Percentiles rank a stretch among this genome's conserved stretches.
Evolutionary conservation across 139 green algal species (phyloP).

Genomic region (Astrephomene gubernaculifera): DNA sequence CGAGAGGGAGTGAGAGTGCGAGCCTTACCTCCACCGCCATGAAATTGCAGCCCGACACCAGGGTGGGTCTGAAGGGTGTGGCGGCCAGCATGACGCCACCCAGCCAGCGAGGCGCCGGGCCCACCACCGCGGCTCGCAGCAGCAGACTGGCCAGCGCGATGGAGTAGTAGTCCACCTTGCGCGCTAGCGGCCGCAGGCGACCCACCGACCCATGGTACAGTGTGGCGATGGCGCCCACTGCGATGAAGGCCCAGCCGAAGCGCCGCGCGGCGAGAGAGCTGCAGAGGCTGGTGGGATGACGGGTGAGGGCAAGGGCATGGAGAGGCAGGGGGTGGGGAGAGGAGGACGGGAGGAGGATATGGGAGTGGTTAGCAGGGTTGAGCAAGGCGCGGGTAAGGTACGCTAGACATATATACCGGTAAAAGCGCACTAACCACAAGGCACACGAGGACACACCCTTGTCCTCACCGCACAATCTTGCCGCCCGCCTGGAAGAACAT

Average conservation of each 20-base stretch:
- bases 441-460: too few species aligned
- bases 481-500: constrained; percentile 28
- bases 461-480: constrained; percentile 5
- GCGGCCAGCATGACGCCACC: constrained; percentile 51
- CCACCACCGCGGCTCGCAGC: constrained; percentile 19
- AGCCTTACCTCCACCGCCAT: constrained; percentile 55
- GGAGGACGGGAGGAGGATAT: too few species aligned
- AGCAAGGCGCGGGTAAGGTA: too few species aligned
- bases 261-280: constrained; percentile 4
- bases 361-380: too few species aligned
- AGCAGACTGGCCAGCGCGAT: constrained; percentile 11
- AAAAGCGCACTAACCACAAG: too few species aligned
- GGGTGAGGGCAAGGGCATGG: not conserved
- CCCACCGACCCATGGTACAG: constrained; percentile 32
- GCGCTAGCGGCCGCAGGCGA: not conserved
- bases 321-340: too few species aligned
- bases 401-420: too few species aligned
- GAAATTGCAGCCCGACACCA: constrained; percentile 53
- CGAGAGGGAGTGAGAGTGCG: too few species aligned
- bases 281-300: constrained; percentile 6
- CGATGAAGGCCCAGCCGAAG: constrained; percentile 36
- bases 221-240: constrained; percentile 16
- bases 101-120: constrained; percentile 3
- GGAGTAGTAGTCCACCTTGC: constrained; percentile 37
- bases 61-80: constrained; percentile 74